Evolutionary conservation across 2,329 filamentous ascomycete species (phyloP), one percentile per base, ranked within the genome.

Genomic region (Rutstroemia sp.): DNA sequence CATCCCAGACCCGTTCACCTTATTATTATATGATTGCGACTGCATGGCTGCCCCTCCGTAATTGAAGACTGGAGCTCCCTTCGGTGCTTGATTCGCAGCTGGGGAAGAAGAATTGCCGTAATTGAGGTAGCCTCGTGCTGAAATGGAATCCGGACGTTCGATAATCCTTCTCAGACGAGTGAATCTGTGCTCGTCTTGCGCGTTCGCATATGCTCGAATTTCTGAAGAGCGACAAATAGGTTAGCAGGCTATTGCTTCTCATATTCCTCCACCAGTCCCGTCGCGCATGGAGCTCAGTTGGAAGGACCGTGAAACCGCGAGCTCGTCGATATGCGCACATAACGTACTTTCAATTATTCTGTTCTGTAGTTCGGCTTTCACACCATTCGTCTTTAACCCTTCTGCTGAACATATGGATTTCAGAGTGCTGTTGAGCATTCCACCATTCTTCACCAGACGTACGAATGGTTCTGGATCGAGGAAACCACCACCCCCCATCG

Each of bases 281-380:
- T 19, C 19, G 39, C 9, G 39, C 39, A n/a, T n/a, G 14, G 21
- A n/a, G 19, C 12, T 21, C 12, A 14, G 12, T 25, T 5, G n/a
- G 6, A 23, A 21, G n/a, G n/a, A 42, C 16, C n/a, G 16, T 14
- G 54, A 51, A 38, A 58, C 42, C 38, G 30, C 42, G 8, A 53
- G 48, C 34, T 23, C 30, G 17, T 23, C 12, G 17, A 19, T 25
- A 19, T 17, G 48, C 9, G 16, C 9, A 17, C 8, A n/a, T 23
- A 39, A 83, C 88, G 73, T 78, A 97, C 94, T 81, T 58, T 82
- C 76, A 61, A 87, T 82, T 59, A 96, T 88, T 65, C 92, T 86
- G 57, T 76, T 75, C 72, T 96, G 91, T 58, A 97, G 76, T 44
- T 88, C 81, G 37, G 84, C 82, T 76, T 99, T 99, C 66, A 94